Percentiles rank a stretch among this genome's conserved stretches.
phyloP scores from a whole-genome alignment of 2,329 filamentous ascomycete genomes.

The Fusarium albidum region DNA sequence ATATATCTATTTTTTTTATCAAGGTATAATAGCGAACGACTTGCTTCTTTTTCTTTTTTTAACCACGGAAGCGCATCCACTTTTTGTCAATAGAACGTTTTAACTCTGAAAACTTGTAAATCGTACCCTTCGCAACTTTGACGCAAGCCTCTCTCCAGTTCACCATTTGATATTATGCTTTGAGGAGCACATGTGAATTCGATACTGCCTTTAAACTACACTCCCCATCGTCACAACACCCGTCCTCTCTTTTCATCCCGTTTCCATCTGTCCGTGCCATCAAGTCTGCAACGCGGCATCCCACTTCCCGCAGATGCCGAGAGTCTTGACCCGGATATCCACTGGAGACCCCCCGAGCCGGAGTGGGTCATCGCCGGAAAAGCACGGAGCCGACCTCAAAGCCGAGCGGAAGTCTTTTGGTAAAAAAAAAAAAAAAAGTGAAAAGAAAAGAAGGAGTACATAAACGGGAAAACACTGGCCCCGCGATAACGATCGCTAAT shows the following conservation, averaged over 20 bases:
- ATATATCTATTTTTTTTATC: too few relatives aligned
- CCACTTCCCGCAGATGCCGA: conserved; percentile 22
- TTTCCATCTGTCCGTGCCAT: conserved; percentile 32
- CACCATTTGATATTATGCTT: not conserved
- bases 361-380: too few relatives aligned
- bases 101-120: conserved; percentile 39
- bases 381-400: too few relatives aligned
- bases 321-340: conserved; percentile 32
- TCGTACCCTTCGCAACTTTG: conserved; percentile 38
- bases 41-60: too few relatives aligned
- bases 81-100: conserved; percentile 43
- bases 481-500: too few relatives aligned
- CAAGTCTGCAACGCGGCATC: conserved; percentile 23
- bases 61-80: conserved; percentile 40
- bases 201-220: conserved; percentile 40
- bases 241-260: conserved; percentile 37
- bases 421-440: too few relatives aligned
- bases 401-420: too few relatives aligned
- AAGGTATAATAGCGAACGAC: conserved; percentile 32
- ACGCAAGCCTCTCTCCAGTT: conserved; percentile 17
- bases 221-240: conserved; percentile 20
- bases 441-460: too few relatives aligned
- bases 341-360: too few relatives aligned
- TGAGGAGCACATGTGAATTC: conserved; percentile 37
- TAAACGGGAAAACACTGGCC: too few relatives aligned